Conservation (phyloP, 345 rosid genomes). For the Physaria fendleri region DNA sequence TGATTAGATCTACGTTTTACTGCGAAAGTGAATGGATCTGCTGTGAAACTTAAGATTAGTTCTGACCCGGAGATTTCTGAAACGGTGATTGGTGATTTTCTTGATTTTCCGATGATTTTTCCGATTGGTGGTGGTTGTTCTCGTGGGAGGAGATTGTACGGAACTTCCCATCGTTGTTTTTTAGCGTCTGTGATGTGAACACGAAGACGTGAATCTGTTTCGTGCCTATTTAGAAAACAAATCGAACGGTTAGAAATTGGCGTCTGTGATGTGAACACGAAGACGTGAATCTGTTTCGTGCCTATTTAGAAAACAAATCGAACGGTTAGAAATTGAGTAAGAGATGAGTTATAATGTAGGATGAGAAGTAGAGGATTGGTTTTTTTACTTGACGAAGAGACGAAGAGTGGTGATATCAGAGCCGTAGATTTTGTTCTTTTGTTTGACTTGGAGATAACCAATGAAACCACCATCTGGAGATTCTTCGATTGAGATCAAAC, state of each 20-base stretch:
- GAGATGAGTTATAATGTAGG: background rate
- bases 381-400: constrained; percentile 64
- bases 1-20: constrained; percentile 73
- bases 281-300: constrained; percentile 73
- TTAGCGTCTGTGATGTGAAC: constrained; percentile 81
- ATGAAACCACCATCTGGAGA: constrained; percentile 53
- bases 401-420: constrained; percentile 69
- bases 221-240: constrained; percentile 69
- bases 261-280: constrained; percentile 82
- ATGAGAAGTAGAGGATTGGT: constrained; percentile 4
- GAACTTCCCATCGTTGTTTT: constrained; percentile 92
- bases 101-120: constrained; percentile 39
- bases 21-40: constrained; percentile 75
- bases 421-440: constrained; percentile 63
- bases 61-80: constrained; percentile 56
- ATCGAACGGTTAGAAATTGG: constrained; percentile 30
- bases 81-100: constrained; percentile 38
- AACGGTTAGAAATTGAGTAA: constrained; percentile 11
- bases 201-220: constrained; percentile 61
- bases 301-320: constrained; percentile 40
- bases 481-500: background rate
- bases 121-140: constrained; percentile 52
- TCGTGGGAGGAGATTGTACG: constrained; percentile 67
- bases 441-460: constrained; percentile 77
- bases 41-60: constrained; percentile 53